These are phyloP conservation scores for Arabidopsis suecica DNA, from an alignment of 345 rosid species.

Conservation along the genomic window DNA sequence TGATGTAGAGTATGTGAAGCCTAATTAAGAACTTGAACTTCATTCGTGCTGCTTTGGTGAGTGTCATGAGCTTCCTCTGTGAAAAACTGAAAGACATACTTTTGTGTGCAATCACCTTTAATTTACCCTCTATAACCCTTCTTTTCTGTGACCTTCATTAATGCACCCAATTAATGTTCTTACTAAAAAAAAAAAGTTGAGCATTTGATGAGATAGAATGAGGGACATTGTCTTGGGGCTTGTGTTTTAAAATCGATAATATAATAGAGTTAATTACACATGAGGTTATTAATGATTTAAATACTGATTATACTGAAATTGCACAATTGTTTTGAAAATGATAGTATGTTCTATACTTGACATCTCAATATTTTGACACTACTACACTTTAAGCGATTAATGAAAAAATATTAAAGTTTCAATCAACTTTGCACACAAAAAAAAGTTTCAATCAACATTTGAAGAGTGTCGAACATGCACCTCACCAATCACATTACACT, in stretches of 20 bases:
- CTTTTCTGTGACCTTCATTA: slow-evolving; percentile 46
- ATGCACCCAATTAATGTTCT: slow-evolving; percentile 34
- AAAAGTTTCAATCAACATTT: no score
- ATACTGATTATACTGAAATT: not conserved
- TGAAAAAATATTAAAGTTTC: no score
- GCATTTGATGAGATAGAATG: not conserved
- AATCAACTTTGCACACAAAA: no score
- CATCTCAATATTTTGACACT: not conserved
- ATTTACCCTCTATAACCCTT: slow-evolving; percentile 32
- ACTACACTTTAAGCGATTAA: not conserved
- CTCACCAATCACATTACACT: not conserved
- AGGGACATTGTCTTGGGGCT: not conserved
- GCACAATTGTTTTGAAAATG: not conserved
- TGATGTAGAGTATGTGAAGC: slow-evolving; percentile 15
- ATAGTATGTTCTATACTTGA: not conserved
- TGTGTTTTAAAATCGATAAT: not conserved
- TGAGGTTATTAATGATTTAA: not conserved
- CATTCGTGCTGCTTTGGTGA: slow-evolving; percentile 42
- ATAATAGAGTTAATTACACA: not conserved
- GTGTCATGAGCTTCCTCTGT: slow-evolving; percentile 50
- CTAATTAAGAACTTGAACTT: slow-evolving; percentile 38
- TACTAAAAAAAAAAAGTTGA: not conserved
- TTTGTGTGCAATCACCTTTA: slow-evolving; percentile 42
- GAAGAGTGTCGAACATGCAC: not conserved
- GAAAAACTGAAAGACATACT: slow-evolving; percentile 33